These are phyloP conservation scores for Phytophthora kernoviae DNA, from an alignment of 352 stramenopile species.

Conservation along the genomic window DNA sequence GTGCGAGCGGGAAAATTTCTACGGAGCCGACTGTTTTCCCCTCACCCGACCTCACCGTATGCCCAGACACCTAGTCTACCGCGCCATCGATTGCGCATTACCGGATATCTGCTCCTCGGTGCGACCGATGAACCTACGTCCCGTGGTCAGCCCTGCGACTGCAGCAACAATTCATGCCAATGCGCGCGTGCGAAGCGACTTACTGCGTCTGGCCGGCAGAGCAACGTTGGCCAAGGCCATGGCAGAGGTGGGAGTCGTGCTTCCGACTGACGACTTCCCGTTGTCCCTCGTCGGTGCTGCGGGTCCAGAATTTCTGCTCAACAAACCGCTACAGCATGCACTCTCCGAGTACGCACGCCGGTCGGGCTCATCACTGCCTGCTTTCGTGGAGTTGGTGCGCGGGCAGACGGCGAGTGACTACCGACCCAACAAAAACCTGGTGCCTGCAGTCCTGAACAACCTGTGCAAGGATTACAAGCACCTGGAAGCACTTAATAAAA, in stretches of 20 bases:
- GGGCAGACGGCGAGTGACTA: background rate
- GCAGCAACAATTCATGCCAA: constrained; percentile 1
- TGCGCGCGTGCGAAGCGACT: background rate
- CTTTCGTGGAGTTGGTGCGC: background rate
- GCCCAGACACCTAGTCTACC: too few relatives aligned
- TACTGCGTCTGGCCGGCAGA: background rate
- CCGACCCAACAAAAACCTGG: background rate
- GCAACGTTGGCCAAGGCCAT: background rate
- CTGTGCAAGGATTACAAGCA: background rate
- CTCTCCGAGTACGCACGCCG: background rate
- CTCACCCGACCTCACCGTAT: background rate
- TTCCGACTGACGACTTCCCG: background rate
- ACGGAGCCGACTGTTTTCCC: background rate
- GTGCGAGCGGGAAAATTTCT: background rate
- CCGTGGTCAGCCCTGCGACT: background rate
- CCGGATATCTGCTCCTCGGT: too few relatives aligned
- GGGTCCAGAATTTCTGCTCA: background rate
- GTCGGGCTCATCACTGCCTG: background rate
- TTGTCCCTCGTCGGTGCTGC: background rate
- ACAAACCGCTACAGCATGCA: background rate
- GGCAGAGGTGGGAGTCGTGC: background rate
- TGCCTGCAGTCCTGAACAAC: background rate
- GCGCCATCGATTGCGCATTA: too few relatives aligned
- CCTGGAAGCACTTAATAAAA: background rate
- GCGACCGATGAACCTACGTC: background rate